Base-by-base conservation (phyloP, 2,329 filamentous ascomycete species). In the Aspergillus flavus region DNA sequence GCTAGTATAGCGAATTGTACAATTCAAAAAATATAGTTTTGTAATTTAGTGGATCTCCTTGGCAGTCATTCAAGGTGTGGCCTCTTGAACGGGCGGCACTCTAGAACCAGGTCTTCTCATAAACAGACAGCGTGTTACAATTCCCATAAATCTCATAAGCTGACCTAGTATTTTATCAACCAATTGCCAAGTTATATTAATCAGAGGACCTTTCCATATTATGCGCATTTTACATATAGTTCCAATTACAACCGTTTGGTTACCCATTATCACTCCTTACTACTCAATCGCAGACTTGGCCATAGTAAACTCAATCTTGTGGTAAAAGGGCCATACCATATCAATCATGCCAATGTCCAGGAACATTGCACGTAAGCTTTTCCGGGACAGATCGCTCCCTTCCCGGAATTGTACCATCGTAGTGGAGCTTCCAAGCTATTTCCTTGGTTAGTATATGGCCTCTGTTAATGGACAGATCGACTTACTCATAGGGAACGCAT, bases 401-500 rank as follows among this genome's bases (percentile, higher is more conserved):
- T 3, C 48, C 48, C 4, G 52, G 52, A 55, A 55, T 39, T 5
- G 10, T 2, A 9, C 52, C 52, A 10, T 54, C 52, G 12, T 54
- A 54, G 21, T 54, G 52, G 6, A 54, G 19, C n/a, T 54, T 54
- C 52, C 52, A 54, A 9, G 23, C 52, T 54, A 12, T n/a, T 16
- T 11, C 4, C 16, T 32, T 6, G 5, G 5, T 55, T 19, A 55
- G 52, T 6, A 39, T 2, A 16, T 2, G 21, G 3, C 10, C 7
- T 4, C 7, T 1, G 16, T 6, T 10, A 14, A 19, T 14, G 1
- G 11, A 4, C 6, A 30, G 14, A n/a, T 19, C 16, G 9, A 41
- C 75, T 73, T 69, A 78, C 75, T 77, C 63, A 73, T 77, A 7
- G 82, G 82, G 72, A 84, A 86, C 23, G 83, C 80, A 66, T 80